Evolutionary conservation across 108 stramenopile genomes (phyloP), one percentile per base, ranked within the genome.

Genomic region (Aurantiochytrium sp.): DNA sequence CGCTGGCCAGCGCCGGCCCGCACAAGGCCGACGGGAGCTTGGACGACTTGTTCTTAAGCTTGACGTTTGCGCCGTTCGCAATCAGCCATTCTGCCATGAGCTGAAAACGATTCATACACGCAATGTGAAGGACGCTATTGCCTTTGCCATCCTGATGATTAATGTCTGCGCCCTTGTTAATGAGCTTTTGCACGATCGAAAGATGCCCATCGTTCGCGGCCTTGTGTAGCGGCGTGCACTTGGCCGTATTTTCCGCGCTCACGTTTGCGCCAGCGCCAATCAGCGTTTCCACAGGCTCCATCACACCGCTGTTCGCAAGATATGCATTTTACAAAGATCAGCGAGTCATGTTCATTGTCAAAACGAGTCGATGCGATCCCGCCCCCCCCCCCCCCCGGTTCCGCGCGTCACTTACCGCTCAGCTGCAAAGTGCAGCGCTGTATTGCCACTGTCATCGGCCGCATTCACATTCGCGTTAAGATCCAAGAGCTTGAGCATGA

Each of bases 381-480:
- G n/a, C n/a, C n/a, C n/a, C n/a, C n/a, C n/a, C n/a, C 2, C 2
- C 35, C 35, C 35, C 35, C 35, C 35, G 0, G 35, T 35, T 35
- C 16, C 55, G 55, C 55, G 14, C 8, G 42, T 69, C 25, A 69
- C 64, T 28, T 69, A 69, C 64, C 90, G 90, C 29, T 87, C 88
- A 5, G 71, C 87, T 23, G 90, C 87, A 55, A 58, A 90, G 88
- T 90, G 90, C 23, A 90, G 83, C 51, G 90, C 43, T 18, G 72
- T 88, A 43, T 90, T 88, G 5, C 90, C 90, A 3, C 49, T 90
- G 35, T 90, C 90, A 4, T 90, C 90, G 60, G 69, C 90, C 14
- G 87, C 87, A 25, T 90, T 90, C 87, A 90, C 90, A 2, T 90
- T 60, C 16, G 43, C 88, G 76, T 29, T 29, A 5, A 59, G 19